These are phyloP conservation scores for Myotisia sp. DNA, from an alignment of 2,329 filamentous ascomycete species.

Conservation along the genomic window DNA sequence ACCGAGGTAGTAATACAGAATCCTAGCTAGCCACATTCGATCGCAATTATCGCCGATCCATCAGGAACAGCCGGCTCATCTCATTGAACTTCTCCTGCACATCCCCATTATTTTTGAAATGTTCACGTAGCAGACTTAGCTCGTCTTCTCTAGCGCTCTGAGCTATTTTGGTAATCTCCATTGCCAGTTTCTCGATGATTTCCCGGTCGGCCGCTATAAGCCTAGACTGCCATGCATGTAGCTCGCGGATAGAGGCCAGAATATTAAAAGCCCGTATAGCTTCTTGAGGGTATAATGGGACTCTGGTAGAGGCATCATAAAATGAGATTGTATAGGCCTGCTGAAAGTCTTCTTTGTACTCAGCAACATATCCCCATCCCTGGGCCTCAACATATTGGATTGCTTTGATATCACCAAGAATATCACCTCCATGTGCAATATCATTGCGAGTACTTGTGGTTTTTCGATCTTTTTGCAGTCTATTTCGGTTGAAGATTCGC, in stretches of 20 bases:
- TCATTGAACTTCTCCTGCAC: no score
- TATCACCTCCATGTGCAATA: constrained; percentile 7
- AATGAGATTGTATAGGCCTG: constrained; percentile 6
- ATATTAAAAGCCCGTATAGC: constrained; percentile 6
- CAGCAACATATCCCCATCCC: constrained; percentile 2
- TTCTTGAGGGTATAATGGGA: constrained; percentile 4
- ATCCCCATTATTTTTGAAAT: no score
- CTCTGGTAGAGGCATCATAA: constrained; percentile 2
- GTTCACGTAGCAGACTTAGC: no score
- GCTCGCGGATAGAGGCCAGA: constrained; percentile 4
- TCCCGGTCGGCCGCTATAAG: not conserved
- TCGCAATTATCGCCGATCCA: no score
- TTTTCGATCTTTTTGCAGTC: constrained; percentile 4
- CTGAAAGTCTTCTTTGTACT: constrained; percentile 8
- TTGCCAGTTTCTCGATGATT: constrained; percentile 1
- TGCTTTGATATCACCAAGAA: constrained; percentile 8
- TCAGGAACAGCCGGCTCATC: no score
- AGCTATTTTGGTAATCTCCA: constrained; percentile 5
- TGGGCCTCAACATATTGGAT: constrained; percentile 4
- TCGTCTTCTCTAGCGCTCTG: no score
- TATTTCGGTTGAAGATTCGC: constrained; percentile 1
- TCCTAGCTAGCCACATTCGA: no score
- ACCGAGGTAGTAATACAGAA: no score
- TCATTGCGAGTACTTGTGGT: constrained; percentile 4
- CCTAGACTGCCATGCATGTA: constrained; percentile 1